phyloP scores from a whole-genome alignment of 1,139 yeast species.

The Pichia sp. region DNA sequence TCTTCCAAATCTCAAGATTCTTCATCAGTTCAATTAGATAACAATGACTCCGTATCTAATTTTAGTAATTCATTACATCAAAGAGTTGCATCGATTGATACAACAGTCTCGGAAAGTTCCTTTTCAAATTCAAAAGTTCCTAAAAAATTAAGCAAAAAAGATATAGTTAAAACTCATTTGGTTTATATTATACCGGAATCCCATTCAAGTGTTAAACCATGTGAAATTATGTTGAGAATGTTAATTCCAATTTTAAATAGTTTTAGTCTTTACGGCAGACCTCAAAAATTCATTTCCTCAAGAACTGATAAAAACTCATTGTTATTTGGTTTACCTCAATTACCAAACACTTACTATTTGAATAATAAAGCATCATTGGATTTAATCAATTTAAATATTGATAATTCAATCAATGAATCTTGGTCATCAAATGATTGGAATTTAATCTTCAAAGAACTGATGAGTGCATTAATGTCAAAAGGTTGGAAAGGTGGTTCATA shows the following conservation, averaged over 20 bases:
- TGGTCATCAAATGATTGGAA: constrained; percentile 42
- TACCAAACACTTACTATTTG: constrained; percentile 48
- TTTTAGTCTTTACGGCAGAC: constrained; percentile 51
- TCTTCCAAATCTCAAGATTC: constrained; percentile 19
- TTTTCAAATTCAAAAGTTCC: constrained; percentile 18
- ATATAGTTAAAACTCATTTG: constrained; percentile 37
- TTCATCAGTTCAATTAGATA: constrained; percentile 11
- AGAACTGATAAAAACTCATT: constrained; percentile 41
- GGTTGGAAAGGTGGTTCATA: constrained; percentile 32
- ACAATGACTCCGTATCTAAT: not conserved
- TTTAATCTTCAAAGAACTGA: constrained; percentile 33
- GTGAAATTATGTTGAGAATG: constrained; percentile 51
- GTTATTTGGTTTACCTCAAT: constrained; percentile 50
- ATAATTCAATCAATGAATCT: constrained; percentile 29
- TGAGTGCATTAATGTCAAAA: constrained; percentile 25
- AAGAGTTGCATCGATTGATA: constrained; percentile 25
- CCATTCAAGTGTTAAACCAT: constrained; percentile 51
- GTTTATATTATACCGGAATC: constrained; percentile 42
- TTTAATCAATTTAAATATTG: constrained; percentile 32
- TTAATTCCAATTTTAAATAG: constrained; percentile 48
- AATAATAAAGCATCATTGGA: constrained; percentile 36
- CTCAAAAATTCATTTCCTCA: constrained; percentile 42
- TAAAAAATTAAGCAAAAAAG: constrained; percentile 25
- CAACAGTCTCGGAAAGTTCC: constrained; percentile 25
- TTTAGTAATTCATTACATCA: constrained; percentile 15